Evolutionary conservation across 2,329 filamentous ascomycete genomes (phyloP).

Genomic region (Colletotrichum sp.): DNA sequence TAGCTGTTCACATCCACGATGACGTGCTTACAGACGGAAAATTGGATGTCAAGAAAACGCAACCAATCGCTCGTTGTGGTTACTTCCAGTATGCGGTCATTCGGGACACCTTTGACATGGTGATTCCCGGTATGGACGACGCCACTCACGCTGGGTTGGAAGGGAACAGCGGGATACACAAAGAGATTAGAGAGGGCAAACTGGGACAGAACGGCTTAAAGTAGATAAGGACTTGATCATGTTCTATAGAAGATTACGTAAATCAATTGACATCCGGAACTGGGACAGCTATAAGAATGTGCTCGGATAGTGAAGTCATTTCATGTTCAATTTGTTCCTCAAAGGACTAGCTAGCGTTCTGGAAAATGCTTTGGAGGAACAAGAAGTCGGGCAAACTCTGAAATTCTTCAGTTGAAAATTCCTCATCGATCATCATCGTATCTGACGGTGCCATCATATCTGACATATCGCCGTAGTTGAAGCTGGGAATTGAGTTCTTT

Average conservation of each 20-base stretch:
- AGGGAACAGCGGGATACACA: not conserved
- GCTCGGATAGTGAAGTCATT: not conserved
- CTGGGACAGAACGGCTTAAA: conserved; percentile 24
- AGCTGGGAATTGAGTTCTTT: not conserved
- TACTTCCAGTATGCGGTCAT: conserved; percentile 65
- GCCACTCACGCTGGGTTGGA: not conserved
- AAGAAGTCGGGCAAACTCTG: not conserved
- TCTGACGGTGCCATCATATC: not conserved
- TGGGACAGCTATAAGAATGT: not conserved
- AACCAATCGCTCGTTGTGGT: conserved; percentile 64
- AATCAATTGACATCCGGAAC: not conserved
- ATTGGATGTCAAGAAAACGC: conserved; percentile 60
- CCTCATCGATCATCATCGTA: not conserved
- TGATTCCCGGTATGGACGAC: conserved; percentile 43
- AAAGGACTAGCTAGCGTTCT: not conserved
- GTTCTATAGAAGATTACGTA: not conserved
- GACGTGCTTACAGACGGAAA: conserved; percentile 57
- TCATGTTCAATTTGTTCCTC: not conserved
- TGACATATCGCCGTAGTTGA: not conserved
- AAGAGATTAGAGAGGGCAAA: conserved; percentile 48
- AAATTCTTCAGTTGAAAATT: not conserved
- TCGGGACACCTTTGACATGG: conserved; percentile 63
- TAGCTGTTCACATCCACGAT: conserved; percentile 63
- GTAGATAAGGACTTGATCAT: not conserved
- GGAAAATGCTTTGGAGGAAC: not conserved